Conservation (phyloP, 495 filamentous ascomycete genomes). For the Polyplosphaeria fusca region DNA sequence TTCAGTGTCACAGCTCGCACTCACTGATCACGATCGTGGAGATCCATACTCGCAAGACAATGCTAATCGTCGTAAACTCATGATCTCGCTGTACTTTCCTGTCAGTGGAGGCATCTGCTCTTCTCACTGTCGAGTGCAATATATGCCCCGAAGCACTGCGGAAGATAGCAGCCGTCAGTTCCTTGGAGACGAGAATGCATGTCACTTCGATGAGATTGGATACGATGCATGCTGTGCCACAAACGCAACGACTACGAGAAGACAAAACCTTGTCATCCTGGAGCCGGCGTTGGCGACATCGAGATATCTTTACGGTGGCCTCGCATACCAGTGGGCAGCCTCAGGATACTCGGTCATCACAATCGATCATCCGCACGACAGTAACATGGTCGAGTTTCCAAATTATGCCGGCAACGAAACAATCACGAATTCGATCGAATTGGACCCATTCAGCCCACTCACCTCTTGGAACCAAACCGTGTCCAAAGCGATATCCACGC, state of each 20-base stretch:
- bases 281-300: slow-evolving; percentile 60
- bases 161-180: not conserved
- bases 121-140: not conserved
- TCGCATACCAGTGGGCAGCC: not conserved
- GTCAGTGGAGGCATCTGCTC: not conserved
- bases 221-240: not conserved
- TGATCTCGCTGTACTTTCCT: slow-evolving; percentile 3
- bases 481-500: not conserved
- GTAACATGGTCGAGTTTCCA: slow-evolving; percentile 6
- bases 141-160: not conserved
- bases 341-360: slow-evolving; percentile 1
- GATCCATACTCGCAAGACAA: not conserved
- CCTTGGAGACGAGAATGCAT: not conserved
- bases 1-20: not conserved
- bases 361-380: slow-evolving; percentile 8
- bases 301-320: slow-evolving; percentile 25
- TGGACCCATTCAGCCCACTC: slow-evolving; percentile 1
- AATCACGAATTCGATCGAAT: not conserved
- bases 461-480: not conserved
- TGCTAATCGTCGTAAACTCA: not conserved
- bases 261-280: slow-evolving; percentile 56
- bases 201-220: slow-evolving; percentile 26
- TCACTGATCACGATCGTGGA: not conserved
- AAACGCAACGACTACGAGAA: not conserved
- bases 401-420: not conserved